These are phyloP conservation scores for Cladosporium sp. DNA, from an alignment of 2,329 filamentous ascomycete species.

Conservation along the genomic window DNA sequence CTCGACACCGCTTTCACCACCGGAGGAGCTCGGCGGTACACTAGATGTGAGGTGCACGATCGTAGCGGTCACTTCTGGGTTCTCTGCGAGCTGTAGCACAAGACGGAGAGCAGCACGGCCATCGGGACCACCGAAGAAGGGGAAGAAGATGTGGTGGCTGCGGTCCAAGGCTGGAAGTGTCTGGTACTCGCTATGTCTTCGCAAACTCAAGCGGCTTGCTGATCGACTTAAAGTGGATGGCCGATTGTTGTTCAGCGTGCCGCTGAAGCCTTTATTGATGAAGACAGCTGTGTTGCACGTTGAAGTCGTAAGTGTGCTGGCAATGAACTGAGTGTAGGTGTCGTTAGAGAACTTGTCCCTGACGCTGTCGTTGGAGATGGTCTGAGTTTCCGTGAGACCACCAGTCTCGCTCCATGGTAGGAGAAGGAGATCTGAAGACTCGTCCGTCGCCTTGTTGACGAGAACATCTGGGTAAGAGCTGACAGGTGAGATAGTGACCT, in stretches of 20 bases:
- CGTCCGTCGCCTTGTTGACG: conserved; percentile 56
- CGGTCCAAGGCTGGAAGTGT: conserved; percentile 62
- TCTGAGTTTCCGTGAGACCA: conserved; percentile 66
- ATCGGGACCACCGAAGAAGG: conserved; percentile 82
- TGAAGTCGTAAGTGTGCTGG: conserved; percentile 62
- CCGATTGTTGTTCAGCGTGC: conserved; percentile 37
- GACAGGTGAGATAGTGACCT: conserved; percentile 76
- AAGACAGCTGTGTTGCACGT: conserved; percentile 73
- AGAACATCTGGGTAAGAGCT: conserved; percentile 77
- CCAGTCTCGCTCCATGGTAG: conserved; percentile 90
- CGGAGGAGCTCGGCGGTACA: not conserved
- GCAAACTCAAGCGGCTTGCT: conserved; percentile 60
- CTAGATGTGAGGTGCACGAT: conserved; percentile 59
- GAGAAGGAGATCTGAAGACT: conserved; percentile 68
- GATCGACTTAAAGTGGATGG: conserved; percentile 48
- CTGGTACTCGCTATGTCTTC: conserved; percentile 56
- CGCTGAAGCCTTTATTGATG: conserved; percentile 70
- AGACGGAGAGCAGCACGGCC: conserved; percentile 78
- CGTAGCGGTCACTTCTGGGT: conserved; percentile 74
- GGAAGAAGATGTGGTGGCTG: conserved; percentile 80
- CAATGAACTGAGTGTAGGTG: conserved; percentile 73
- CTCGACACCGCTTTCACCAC: not conserved
- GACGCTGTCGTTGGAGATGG: conserved; percentile 52
- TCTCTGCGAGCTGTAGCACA: conserved; percentile 80
- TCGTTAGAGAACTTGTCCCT: conserved; percentile 61